phyloP scores from a whole-genome alignment of 2,329 filamentous ascomycete genomes.

The Ceratocystis eucalypticola region DNA sequence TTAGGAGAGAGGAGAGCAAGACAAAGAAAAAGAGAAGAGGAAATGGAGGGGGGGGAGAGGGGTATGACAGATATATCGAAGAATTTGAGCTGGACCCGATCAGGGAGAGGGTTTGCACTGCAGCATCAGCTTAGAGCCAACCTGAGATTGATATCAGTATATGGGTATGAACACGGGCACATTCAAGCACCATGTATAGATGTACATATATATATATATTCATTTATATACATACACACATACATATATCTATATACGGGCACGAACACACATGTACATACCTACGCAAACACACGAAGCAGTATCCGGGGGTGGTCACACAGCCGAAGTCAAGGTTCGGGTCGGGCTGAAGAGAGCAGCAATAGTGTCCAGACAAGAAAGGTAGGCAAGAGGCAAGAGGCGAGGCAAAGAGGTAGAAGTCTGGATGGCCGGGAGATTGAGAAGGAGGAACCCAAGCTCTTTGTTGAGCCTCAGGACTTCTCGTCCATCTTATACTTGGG shows the following conservation, averaged over 20 bases:
- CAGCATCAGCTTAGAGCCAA: too few relatives aligned
- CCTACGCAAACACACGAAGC: too few relatives aligned
- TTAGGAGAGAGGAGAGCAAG: neutral
- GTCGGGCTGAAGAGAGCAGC: neutral
- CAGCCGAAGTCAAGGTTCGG: neutral
- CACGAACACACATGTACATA: too few relatives aligned
- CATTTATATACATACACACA: too few relatives aligned
- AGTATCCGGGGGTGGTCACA: neutral
- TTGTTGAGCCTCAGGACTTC: neutral
- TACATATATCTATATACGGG: too few relatives aligned
- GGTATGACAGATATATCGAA: neutral
- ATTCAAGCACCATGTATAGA: too few relatives aligned
- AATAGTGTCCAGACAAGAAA: neutral
- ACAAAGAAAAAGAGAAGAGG: neutral
- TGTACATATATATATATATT: too few relatives aligned
- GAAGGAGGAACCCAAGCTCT: neutral
- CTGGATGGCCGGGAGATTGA: neutral
- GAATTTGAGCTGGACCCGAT: too few relatives aligned
- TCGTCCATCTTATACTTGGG: neutral
- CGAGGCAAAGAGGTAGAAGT: neutral
- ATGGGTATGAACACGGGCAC: neutral
- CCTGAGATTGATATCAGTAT: neutral
- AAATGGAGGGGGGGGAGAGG: neutral
- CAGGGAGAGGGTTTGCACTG: too few relatives aligned
- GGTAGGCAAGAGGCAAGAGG: too few relatives aligned